Base-by-base conservation (phyloP, 169 alveolate species). In the Eimeria sp. region DNA sequence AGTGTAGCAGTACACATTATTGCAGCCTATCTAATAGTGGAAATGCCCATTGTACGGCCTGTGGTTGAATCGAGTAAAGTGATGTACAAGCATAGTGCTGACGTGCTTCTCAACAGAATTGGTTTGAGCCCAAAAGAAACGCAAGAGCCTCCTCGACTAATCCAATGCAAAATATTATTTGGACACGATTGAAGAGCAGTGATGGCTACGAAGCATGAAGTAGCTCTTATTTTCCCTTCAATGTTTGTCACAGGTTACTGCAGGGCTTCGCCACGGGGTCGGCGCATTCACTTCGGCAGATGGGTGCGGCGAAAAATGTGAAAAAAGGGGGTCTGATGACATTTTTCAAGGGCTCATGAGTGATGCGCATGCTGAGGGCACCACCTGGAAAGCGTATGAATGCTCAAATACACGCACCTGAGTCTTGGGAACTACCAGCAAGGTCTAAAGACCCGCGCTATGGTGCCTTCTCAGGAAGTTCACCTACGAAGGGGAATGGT, bases 271-370 rank as follows among this genome's bases (percentile, higher is more conserved):
- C 47, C 51, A 88, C 51, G 94, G 94, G 11, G 30, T 27, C 51
- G 94, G 94, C 45, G 65, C 72, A 18, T 88, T 16, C 94, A 67
- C 84, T 11, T 65, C 94, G 45, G 94, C 86, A 45, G 94, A 88
- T 30, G 94, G 94, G 94, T 88, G 40, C 4, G 72, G 58, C 67
- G 20, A 20, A n/a, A 43, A 75, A 43, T 43, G 30, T n/a, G 5
- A 25, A 30, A 13, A 67, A 67, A 67, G 78, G 10, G 78, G 9
- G 9, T 30, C 10, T 11, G 30, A 2, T 0, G 14, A 20, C 9
- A 7, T 67, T 9, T 27, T 30, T 9, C 9, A 67, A 5, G 5
- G 5, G 78, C 78, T 27, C n/a, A 67, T 67, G 27, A 25, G 49
- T 27, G n/a, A 6, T 47, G 49, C 10, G 49, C 73, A 67, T 6